These are phyloP conservation scores for Hypsizygus ulmarius DNA, from an alignment of 1,284 basidiomycete genomes.

Conservation along the genomic window DNA sequence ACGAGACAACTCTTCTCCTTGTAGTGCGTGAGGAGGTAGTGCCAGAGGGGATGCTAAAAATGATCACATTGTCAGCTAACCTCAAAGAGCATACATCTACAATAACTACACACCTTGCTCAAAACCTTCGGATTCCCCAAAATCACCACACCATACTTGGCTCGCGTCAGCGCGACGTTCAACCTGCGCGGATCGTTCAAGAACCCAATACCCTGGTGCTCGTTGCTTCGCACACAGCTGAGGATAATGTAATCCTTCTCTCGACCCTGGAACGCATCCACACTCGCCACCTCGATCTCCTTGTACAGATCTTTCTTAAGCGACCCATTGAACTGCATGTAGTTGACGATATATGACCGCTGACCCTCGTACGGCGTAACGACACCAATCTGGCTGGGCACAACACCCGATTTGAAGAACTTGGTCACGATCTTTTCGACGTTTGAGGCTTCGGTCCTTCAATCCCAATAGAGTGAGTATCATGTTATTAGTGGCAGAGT, in stretches of 20 bases:
- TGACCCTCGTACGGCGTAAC: conserved; percentile 99
- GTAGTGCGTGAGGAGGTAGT: conserved; percentile 97
- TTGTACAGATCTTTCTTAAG: conserved; percentile 99
- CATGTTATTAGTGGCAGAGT: too few species aligned
- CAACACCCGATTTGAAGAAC: conserved; percentile 98
- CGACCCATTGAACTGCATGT: conserved; percentile 99
- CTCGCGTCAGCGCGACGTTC: conserved; percentile 96
- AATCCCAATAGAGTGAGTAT: conserved; percentile 12
- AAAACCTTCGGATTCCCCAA: conserved; percentile 98
- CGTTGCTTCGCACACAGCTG: conserved; percentile 98
- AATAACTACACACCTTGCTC: conserved; percentile 84
- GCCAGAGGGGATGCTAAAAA: conserved; percentile 92
- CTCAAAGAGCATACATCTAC: too few species aligned
- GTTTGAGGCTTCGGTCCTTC: conserved; percentile 94
- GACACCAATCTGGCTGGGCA: conserved; percentile 94
- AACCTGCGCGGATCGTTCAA: conserved; percentile 95
- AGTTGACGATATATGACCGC: conserved; percentile 97
- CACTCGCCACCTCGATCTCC: conserved; percentile 98
- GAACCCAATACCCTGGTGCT: conserved; percentile 99
- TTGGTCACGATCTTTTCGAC: conserved; percentile 99
- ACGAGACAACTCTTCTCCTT: conserved; percentile 95
- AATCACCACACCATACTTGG: conserved; percentile 98
- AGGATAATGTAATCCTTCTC: conserved; percentile 99
- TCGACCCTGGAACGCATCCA: conserved; percentile 98
- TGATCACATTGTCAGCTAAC: conserved; percentile 15